Conservation (phyloP, 2,329 filamentous ascomycete genomes). For the Diaporthe sp. region DNA sequence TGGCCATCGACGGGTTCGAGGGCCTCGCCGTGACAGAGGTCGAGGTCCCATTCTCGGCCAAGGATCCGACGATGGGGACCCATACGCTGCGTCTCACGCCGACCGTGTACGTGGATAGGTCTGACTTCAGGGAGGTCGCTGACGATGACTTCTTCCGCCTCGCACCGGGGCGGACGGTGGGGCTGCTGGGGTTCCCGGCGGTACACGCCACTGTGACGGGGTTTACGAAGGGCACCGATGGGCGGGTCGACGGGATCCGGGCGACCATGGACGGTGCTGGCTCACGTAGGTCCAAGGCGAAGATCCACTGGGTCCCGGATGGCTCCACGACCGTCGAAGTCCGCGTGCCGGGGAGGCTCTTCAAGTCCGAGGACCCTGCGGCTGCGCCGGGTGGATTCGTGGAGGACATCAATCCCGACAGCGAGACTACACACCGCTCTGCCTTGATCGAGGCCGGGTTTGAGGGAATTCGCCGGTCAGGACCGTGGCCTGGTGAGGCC, state of each 20-base stretch:
- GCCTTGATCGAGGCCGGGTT: conserved; percentile 16
- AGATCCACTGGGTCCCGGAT: conserved; percentile 90
- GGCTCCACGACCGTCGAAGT: conserved; percentile 79
- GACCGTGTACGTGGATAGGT: conserved; percentile 87
- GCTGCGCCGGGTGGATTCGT: neutral
- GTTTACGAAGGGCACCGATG: conserved; percentile 75
- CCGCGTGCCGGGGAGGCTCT: conserved; percentile 85
- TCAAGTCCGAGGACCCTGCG: conserved; percentile 55
- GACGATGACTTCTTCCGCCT: conserved; percentile 83
- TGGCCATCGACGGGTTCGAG: conserved; percentile 83
- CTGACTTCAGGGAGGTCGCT: conserved; percentile 82
- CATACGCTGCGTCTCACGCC: conserved; percentile 77
- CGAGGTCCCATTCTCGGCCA: conserved; percentile 84
- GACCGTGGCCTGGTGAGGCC: conserved; percentile 85
- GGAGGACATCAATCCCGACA: neutral
- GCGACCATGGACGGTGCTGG: conserved; percentile 74
- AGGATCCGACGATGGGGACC: conserved; percentile 77
- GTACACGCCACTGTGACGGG: conserved; percentile 76
- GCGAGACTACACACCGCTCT: neutral
- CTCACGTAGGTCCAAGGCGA: conserved; percentile 81
- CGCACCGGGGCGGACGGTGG: conserved; percentile 80
- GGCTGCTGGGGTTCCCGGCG: conserved; percentile 78
- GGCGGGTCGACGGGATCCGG: conserved; percentile 74
- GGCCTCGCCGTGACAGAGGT: conserved; percentile 74
- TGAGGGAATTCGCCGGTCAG: conserved; percentile 61